Evolutionary conservation across 106 monocot species (phyloP).

Genomic region (Xerophyta viscosa): DNA sequence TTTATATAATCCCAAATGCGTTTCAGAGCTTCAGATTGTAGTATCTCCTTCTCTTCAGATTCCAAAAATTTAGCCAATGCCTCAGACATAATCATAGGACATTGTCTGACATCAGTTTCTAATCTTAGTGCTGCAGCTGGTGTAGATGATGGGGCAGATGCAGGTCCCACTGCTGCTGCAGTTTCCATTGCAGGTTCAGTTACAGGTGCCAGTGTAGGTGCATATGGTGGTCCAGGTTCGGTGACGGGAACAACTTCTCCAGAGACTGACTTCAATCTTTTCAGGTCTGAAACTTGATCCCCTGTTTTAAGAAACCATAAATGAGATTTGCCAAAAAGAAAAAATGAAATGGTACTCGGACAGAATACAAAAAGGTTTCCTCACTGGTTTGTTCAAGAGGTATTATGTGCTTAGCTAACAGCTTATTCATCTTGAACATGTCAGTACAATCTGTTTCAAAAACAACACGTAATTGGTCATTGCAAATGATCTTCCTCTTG

Average conservation of each 20-base stretch:
- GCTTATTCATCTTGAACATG: slow-evolving; percentile 99
- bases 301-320: slow-evolving; percentile 30
- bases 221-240: slow-evolving; percentile 12
- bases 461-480: slow-evolving; percentile 79
- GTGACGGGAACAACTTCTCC: slow-evolving; percentile 30
- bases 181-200: background rate
- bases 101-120: slow-evolving; percentile 10
- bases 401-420: slow-evolving; percentile 78
- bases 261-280: slow-evolving; percentile 39
- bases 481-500: slow-evolving; percentile 91
- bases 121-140: background rate
- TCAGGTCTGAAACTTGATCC: slow-evolving; percentile 41
- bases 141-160: background rate
- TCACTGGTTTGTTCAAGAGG: slow-evolving; percentile 59
- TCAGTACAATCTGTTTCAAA: slow-evolving; percentile 97
- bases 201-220: too few species aligned
- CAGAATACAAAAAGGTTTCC: too few species aligned
- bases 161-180: background rate
- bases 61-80: slow-evolving; percentile 65
- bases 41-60: slow-evolving; percentile 69
- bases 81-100: slow-evolving; percentile 57
- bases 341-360: too few species aligned
- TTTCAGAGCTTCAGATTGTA: slow-evolving; percentile 59
- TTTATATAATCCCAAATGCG: slow-evolving; percentile 86
- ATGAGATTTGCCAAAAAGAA: too few species aligned